These are phyloP conservation scores for Corniculantispora saksenae DNA, from an alignment of 2,329 filamentous ascomycete genomes.

Conservation along the genomic window DNA sequence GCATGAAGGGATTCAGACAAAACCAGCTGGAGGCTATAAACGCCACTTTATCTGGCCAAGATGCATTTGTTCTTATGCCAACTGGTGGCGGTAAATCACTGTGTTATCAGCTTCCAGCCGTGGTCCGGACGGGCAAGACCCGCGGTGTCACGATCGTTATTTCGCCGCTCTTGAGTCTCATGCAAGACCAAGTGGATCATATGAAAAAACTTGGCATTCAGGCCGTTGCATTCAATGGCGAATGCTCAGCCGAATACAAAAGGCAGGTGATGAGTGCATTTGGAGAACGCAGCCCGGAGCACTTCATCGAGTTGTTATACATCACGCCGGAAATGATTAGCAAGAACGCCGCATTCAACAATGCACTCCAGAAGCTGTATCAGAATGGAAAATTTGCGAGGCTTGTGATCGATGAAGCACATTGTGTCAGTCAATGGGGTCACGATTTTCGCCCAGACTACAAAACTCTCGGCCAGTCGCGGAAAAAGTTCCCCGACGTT, in stretches of 20 bases:
- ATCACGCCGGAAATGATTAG: constrained; percentile 96
- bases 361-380: constrained; percentile 68
- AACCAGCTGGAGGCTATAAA: constrained; percentile 97
- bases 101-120: constrained; percentile 91
- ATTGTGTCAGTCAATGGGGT: constrained; percentile 98
- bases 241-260: constrained; percentile 64
- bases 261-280: constrained; percentile 66
- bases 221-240: constrained; percentile 80
- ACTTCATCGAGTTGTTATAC: constrained; percentile 83
- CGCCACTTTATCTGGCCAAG: constrained; percentile 80
- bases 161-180: constrained; percentile 91
- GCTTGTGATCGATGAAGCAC: constrained; percentile 97
- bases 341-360: constrained; percentile 71
- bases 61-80: constrained; percentile 96
- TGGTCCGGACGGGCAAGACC: constrained; percentile 79
- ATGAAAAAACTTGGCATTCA: constrained; percentile 73
- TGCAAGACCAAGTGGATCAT: constrained; percentile 95
- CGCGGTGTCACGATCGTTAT: constrained; percentile 88
- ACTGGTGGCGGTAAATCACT: constrained; percentile 96
- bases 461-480: constrained; percentile 77
- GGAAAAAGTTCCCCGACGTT: constrained; percentile 71
- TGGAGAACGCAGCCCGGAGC: constrained; percentile 65
- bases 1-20: constrained; percentile 80
- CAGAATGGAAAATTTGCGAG: constrained; percentile 73
- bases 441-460: constrained; percentile 98